A percentile compares a stretch with the other conserved stretches of the same genome.
Evolutionary conservation across 495 filamentous ascomycete species (phyloP).

Genomic region (Thozetella sp.): DNA sequence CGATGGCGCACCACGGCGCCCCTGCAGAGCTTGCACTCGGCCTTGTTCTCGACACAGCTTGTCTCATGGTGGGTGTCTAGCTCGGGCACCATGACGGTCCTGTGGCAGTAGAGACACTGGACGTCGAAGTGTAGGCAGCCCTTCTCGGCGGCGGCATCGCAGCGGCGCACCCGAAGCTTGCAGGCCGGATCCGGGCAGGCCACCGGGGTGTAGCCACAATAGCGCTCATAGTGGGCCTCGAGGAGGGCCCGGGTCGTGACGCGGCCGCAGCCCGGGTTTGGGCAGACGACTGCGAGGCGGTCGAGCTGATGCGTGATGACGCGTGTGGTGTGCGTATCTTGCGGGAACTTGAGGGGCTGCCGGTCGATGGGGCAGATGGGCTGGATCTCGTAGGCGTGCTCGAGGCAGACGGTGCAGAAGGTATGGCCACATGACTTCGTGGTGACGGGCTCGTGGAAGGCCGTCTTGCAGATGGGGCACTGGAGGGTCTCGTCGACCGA

Average conservation of each 20-base stretch:
- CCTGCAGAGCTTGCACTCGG: constrained; percentile 37
- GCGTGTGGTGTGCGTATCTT: constrained; percentile 18
- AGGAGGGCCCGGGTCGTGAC: constrained; percentile 67
- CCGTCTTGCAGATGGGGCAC: constrained; percentile 81
- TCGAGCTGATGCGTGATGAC: constrained; percentile 68
- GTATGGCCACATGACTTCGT: constrained; percentile 63
- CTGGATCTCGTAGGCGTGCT: constrained; percentile 53
- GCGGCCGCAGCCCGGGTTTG: constrained; percentile 66
- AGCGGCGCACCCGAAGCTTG: constrained; percentile 35
- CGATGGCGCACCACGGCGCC: constrained; percentile 35
- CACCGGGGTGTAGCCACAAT: constrained; percentile 69
- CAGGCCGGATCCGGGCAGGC: constrained; percentile 60
- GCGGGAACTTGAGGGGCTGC: constrained; percentile 32
- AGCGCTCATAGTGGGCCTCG: constrained; percentile 72
- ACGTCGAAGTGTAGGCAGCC: constrained; percentile 49
- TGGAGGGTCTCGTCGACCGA: constrained; percentile 75
- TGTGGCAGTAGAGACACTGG: constrained; percentile 46
- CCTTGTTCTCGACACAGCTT: constrained; percentile 30
- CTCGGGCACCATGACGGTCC: constrained; percentile 31
- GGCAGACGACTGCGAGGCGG: constrained; percentile 74
- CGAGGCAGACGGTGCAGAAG: constrained; percentile 76
- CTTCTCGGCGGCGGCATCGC: constrained; percentile 26
- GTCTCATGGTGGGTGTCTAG: constrained; percentile 39
- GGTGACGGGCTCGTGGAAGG: constrained; percentile 72
- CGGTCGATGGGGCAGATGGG: constrained; percentile 55